Evolutionary conservation across 768 basidiomycete genomes (phyloP).

Genomic region (Boletus patriciae): DNA sequence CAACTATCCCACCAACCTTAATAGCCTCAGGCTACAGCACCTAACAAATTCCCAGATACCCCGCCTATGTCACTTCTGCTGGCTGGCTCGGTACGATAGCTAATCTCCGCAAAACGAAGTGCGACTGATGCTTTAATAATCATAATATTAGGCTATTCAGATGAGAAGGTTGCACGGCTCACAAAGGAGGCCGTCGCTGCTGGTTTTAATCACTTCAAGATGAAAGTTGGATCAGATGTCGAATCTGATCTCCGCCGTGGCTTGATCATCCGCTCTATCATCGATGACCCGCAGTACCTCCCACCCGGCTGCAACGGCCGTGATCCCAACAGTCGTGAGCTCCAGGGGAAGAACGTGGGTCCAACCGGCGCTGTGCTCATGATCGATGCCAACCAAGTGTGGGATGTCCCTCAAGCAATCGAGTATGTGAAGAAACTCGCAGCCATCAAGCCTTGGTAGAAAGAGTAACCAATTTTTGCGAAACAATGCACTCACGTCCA

Average conservation of each 20-base stretch:
- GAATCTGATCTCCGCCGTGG: slow-evolving; percentile 85
- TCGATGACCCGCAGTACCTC: slow-evolving; percentile 87
- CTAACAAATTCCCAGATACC: slow-evolving; percentile 56
- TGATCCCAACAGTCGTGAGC: slow-evolving; percentile 58
- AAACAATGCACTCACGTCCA: neutral
- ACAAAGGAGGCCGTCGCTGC: slow-evolving; percentile 81
- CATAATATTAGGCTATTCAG: slow-evolving; percentile 64
- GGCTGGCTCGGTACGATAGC: slow-evolving; percentile 74
- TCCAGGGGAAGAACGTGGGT: slow-evolving; percentile 90
- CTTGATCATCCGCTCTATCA: slow-evolving; percentile 87
- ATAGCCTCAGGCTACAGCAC: neutral
- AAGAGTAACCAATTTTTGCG: neutral
- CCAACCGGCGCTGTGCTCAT: slow-evolving; percentile 93
- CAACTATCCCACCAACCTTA: neutral
- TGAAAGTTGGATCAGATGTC: slow-evolving; percentile 91
- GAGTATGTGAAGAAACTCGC: slow-evolving; percentile 83
- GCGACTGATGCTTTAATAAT: slow-evolving; percentile 7
- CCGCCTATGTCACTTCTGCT: slow-evolving; percentile 91
- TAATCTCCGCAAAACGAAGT: neutral
- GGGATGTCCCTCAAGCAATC: slow-evolving; percentile 92
- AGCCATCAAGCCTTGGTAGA: slow-evolving; percentile 83
- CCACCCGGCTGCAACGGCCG: slow-evolving; percentile 57
- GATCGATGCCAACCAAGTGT: slow-evolving; percentile 97
- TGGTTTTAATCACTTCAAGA: slow-evolving; percentile 99
- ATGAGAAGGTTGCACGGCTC: slow-evolving; percentile 86